Base-by-base conservation (phyloP, 208 protist genomes). In the Acanthamoeba lenticulata region DNA sequence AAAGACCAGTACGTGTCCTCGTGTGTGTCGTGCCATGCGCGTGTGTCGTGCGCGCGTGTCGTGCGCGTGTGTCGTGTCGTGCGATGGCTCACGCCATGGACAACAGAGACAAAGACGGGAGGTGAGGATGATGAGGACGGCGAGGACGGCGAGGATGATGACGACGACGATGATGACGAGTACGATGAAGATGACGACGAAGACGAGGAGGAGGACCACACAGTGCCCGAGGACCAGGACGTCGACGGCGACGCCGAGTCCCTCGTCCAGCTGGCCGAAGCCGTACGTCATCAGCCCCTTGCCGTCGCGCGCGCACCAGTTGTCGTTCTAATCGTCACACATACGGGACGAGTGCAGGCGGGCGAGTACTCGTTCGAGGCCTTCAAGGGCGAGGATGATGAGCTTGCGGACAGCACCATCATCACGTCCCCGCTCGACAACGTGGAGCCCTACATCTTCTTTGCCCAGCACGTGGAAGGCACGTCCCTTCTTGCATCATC, bases 341-440 rank as follows among this genome's bases (percentile, higher is more conserved):
- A n/a, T n/a, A n/a, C n/a, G n/a, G n/a, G n/a, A n/a, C n/a, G n/a
- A n/a, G n/a, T n/a, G n/a, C 47, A 52, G 79, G 49, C 49, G 24
- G 29, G 79, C 79, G 42, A 89, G 49, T 62, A 89, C 38, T 89
- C 49, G 19, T 89, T 89, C 38, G 29, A 21, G 6, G 32, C 79
- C 2, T 89, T 62, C 47, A 89, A 89, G 38, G 79, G 79, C 4
- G 79, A 89, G 7, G 79, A 89, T 34, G 79, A 89, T 44, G 79
- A 89, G 11, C 47, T 65, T 4, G 79, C 27, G 42, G 79, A 89
- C 79, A 27, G 79, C 45, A 44, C 21, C 32, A 62, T 89, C n/a
- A 44, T 89, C 15, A 89, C 79, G 2, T 89, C 79, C 17, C 79
- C 79, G 4, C 79, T 89, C n/a, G 79, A 89, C 5, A 21, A 21